A percentile compares a stretch with the other conserved stretches of the same genome.
Conservation (phyloP, 2,329 filamentous ascomycete species). For the Penicillium sp. region DNA sequence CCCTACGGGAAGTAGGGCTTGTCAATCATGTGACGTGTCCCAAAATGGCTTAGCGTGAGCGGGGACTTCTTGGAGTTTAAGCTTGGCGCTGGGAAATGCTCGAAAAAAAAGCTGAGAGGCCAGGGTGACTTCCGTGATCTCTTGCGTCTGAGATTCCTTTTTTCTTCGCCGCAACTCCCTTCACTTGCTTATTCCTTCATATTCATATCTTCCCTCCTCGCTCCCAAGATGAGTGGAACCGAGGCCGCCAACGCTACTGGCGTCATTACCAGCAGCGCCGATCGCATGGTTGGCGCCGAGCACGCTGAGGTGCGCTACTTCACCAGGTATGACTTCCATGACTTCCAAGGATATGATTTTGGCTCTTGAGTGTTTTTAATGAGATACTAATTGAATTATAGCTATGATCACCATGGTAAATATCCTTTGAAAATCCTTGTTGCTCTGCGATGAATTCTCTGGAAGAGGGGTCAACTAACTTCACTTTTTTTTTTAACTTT, state of each 20-base stretch:
- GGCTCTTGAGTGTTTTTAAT: constrained; percentile 19
- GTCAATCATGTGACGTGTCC: constrained; percentile 32
- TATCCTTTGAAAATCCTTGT: constrained; percentile 36
- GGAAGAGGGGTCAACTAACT: constrained; percentile 26
- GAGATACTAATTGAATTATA: constrained; percentile 49
- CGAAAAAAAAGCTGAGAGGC: constrained; percentile 39
- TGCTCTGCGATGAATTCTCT: constrained; percentile 19
- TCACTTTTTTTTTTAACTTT: constrained; percentile 43
- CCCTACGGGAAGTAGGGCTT: constrained; percentile 37
- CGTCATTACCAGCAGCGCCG: constrained; percentile 50
- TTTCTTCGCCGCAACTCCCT: constrained; percentile 14
- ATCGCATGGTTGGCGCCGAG: constrained; percentile 67
- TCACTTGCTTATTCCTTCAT: constrained; percentile 15
- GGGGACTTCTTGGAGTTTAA: constrained; percentile 32
- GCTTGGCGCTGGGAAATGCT: constrained; percentile 37
- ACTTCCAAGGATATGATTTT: constrained; percentile 2
- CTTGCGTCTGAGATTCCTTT: constrained; percentile 22
- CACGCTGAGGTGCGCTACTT: constrained; percentile 99
- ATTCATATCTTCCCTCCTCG: constrained; percentile 19
- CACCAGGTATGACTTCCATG: constrained; percentile 74
- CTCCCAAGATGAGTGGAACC: constrained; percentile 40
- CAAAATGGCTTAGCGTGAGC: constrained; percentile 29
- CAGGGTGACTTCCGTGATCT: constrained; percentile 19
- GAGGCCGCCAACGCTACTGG: constrained; percentile 34
- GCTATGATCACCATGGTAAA: constrained; percentile 97